A percentile compares a stretch with the other conserved stretches of the same genome.
phyloP scores from a whole-genome alignment of 208 protist genomes.

The Naegleria fowleri region DNA sequence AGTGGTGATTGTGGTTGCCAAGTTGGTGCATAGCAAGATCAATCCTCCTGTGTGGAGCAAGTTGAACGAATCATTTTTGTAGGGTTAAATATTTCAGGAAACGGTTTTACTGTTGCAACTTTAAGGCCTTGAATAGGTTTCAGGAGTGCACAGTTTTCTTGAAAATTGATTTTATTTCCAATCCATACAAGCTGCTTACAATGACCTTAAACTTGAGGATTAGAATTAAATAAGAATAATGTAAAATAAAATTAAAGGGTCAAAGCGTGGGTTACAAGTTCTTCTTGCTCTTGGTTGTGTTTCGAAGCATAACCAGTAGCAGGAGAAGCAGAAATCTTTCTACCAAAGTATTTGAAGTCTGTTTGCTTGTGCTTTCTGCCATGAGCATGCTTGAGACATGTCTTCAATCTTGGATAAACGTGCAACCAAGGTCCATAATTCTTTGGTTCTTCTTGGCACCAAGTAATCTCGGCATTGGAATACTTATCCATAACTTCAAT shows the following conservation, averaged over 20 bases:
- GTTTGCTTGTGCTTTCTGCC: slow-evolving; percentile 48
- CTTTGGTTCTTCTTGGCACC: slow-evolving; percentile 95
- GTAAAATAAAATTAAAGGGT: neutral
- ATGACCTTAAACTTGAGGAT: too few species aligned
- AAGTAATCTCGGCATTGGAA: slow-evolving; percentile 77
- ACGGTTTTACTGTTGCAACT: too few species aligned
- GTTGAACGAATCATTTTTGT: slow-evolving; percentile 35
- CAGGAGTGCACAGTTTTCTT: too few species aligned
- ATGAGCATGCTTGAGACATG: slow-evolving; percentile 25
- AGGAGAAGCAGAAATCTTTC: slow-evolving; percentile 51
- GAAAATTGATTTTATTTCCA: too few species aligned
- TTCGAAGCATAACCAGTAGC: slow-evolving; percentile 1
- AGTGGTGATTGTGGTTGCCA: slow-evolving; percentile 54
- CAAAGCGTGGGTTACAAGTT: neutral
- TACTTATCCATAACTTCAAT: slow-evolving; percentile 67
- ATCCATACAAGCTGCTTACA: too few species aligned
- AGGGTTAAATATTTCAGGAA: too few species aligned
- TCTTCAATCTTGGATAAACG: slow-evolving; percentile 65
- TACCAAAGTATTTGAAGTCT: slow-evolving; percentile 51
- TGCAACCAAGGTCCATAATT: slow-evolving; percentile 89
- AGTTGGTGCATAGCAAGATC: slow-evolving; percentile 47
- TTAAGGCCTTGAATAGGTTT: too few species aligned
- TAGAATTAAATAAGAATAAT: too few species aligned
- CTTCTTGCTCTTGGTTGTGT: slow-evolving; percentile 9
- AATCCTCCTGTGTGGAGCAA: slow-evolving; percentile 58